Percentiles rank a stretch among this genome's conserved stretches.
These are phyloP conservation scores for Eucalyptus decipiens DNA, from an alignment of 345 rosid genomes.

Conservation along the genomic window DNA sequence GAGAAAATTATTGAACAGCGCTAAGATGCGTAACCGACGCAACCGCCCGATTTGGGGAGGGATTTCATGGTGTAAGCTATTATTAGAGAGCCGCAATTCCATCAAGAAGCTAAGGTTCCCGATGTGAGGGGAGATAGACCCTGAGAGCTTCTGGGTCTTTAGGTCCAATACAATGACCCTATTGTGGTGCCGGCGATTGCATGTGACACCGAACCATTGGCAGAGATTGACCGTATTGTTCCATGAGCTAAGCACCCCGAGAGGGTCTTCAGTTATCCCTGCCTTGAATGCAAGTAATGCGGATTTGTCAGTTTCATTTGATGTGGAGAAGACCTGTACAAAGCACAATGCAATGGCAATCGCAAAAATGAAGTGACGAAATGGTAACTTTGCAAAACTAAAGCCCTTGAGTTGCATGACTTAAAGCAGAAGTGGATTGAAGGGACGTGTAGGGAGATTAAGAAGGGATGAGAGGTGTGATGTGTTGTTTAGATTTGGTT, in stretches of 20 bases:
- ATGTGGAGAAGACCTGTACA: accelerated
- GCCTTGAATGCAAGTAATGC: neutral
- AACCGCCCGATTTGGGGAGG: neutral
- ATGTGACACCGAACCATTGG: neutral
- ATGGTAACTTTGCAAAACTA: neutral
- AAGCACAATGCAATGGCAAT: neutral
- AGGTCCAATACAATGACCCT: neutral
- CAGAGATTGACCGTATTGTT: neutral
- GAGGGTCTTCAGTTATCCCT: neutral
- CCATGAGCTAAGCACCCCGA: neutral
- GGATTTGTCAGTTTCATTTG: neutral
- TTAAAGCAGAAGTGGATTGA: neutral
- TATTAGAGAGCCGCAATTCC: neutral
- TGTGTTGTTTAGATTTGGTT: too few species aligned
- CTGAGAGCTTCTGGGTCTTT: neutral
- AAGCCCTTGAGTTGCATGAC: neutral
- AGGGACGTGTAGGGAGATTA: neutral
- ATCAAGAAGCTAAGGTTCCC: neutral
- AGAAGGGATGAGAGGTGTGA: neutral
- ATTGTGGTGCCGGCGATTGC: neutral
- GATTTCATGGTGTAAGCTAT: neutral
- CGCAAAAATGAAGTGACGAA: accelerated
- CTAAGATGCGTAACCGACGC: neutral
- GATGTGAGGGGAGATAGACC: neutral
- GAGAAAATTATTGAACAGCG: neutral